phyloP scores from a whole-genome alignment of 208 protist species.

The Trypanosoma rangeli region DNA sequence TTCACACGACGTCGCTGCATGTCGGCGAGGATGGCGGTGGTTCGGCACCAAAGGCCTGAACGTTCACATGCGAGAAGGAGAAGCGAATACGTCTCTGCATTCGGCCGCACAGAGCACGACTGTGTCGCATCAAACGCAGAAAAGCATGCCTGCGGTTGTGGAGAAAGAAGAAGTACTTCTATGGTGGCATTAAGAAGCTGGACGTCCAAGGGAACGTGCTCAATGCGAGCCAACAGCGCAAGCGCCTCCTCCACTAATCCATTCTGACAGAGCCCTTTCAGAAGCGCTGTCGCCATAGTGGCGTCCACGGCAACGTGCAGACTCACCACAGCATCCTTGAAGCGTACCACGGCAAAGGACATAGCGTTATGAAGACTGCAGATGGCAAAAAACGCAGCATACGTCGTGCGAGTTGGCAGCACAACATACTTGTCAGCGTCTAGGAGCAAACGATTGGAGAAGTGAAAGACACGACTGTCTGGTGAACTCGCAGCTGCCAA shows the following conservation, averaged over 20 bases:
- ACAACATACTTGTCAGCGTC: slow-evolving; percentile 80
- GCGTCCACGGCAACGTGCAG: slow-evolving; percentile 73
- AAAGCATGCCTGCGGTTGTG: slow-evolving; percentile 71
- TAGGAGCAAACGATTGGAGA: slow-evolving; percentile 73
- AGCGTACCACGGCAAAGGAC: slow-evolving; percentile 67
- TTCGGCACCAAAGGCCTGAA: slow-evolving; percentile 60
- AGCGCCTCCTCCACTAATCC: slow-evolving; percentile 84
- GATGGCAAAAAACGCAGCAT: slow-evolving; percentile 78
- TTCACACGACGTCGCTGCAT: slow-evolving; percentile 78
- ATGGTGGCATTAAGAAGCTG: slow-evolving; percentile 79
- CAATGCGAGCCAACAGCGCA: slow-evolving; percentile 53
- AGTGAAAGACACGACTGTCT: slow-evolving; percentile 50
- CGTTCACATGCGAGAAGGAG: slow-evolving; percentile 80
- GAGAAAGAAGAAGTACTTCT: slow-evolving; percentile 75
- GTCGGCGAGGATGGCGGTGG: slow-evolving; percentile 62
- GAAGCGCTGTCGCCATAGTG: slow-evolving; percentile 68
- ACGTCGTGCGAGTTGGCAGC: slow-evolving; percentile 79
- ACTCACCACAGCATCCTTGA: slow-evolving; percentile 58
- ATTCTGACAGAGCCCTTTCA: slow-evolving; percentile 74
- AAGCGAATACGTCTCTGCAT: slow-evolving; percentile 79
- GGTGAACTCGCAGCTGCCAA: slow-evolving; percentile 36
- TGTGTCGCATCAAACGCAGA: slow-evolving; percentile 56
- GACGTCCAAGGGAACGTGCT: slow-evolving; percentile 69
- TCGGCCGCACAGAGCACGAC: slow-evolving; percentile 31
- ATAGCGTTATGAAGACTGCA: slow-evolving; percentile 76